Evolutionary conservation across 1,284 basidiomycete species (phyloP), one percentile per base, ranked within the genome.

Genomic region (Trametes sp.): DNA sequence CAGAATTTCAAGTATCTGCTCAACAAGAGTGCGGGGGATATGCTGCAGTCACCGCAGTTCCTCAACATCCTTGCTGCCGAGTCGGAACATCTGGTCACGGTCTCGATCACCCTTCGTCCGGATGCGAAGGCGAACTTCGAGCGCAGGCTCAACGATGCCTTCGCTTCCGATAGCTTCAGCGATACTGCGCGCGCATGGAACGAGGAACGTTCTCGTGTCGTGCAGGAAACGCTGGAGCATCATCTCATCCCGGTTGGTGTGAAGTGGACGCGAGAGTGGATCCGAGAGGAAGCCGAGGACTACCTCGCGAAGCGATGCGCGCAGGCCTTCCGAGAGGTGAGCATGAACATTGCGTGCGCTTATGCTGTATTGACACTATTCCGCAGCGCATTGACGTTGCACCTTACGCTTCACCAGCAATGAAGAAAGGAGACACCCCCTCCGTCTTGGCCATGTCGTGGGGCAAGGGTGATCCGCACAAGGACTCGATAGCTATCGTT

Each of bases 1-100:
- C 69, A 98, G 95, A 89, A 89, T 70, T 99, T 99, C 87, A 99
- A 99, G 82, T 99, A 98, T 79, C 82, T 99, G 42, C 81, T 85
- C 44, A 84, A 90, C 69, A 99, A 98, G 75, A 90, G 88, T 11
- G 84, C 95, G 33, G 75, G 76, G n/a, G 84, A 87, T 8, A 89
- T 98, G 84, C 73, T 88, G 48, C 83, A 88, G 65, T 83, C 82
- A 0, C 81, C 92, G 9, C 95, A 97, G 72, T 98, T 97, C 78
- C 81, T 99, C 33, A 89, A 95, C 69, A 98, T 99, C 68, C 86
- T 99, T 10, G 85, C 88, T 49, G 98, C 98, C 1, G 98, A 99
- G 77, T 81, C 89, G 14, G 94, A 98, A 63, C 89, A 92, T 53
- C 83, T 98, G 41, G 87, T 99, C 71, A 93, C 83, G 1, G 85